Conservation (phyloP, 768 basidiomycete species). For the Boletus tomentosulus region DNA sequence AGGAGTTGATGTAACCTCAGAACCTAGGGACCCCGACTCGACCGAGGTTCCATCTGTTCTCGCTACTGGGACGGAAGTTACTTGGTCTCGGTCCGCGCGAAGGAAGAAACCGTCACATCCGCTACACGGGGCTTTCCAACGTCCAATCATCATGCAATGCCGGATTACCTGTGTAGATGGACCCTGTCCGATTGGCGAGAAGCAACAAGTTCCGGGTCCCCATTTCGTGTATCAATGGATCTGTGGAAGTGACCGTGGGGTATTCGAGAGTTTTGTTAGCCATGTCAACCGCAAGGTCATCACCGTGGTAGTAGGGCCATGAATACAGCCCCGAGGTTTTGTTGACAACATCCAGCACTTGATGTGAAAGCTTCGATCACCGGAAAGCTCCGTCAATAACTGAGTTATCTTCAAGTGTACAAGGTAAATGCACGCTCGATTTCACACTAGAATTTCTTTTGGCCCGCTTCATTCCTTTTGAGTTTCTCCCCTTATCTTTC, state of each 20-base stretch:
- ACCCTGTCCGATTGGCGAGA: conserved; percentile 11
- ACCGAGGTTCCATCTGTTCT: conserved; percentile 15
- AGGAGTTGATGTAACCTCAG: conserved; percentile 16
- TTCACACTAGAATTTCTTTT: no score
- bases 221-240: conserved; percentile 55
- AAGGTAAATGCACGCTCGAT: not conserved
- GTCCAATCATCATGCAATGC: conserved; percentile 17
- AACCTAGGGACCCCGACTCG: not conserved
- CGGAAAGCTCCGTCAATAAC: not conserved
- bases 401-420: not conserved
- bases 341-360: not conserved
- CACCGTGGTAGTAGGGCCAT: not conserved
- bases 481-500: no score
- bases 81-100: conserved; percentile 69
- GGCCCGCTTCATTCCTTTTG: no score
- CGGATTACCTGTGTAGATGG: conserved; percentile 23
- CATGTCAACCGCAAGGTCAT: conserved; percentile 55
- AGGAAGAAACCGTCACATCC: conserved; percentile 36
- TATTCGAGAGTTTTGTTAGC: conserved; percentile 66
- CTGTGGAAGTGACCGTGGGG: conserved; percentile 47
- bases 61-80: conserved; percentile 37
- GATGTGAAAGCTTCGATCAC: not conserved
- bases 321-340: not conserved
- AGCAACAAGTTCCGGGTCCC: conserved; percentile 1
- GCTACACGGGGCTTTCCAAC: not conserved